Base-by-base conservation (phyloP, 805 yeast genomes). In the Candida alai region DNA sequence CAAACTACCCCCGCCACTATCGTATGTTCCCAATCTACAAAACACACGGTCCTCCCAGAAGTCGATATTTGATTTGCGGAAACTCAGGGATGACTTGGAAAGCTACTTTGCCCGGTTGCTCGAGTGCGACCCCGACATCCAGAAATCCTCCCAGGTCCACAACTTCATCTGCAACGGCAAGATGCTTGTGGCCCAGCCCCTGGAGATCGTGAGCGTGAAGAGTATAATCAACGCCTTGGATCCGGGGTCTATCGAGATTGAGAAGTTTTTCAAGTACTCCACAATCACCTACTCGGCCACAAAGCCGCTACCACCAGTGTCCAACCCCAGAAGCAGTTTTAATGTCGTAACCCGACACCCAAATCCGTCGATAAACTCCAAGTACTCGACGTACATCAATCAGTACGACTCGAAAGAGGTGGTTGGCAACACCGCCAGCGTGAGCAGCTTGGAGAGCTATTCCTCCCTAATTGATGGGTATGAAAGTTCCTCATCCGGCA, bases 1-100 rank as follows among this genome's bases (percentile, higher is more conserved):
- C 4, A 47, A 45, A 27, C 43, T 61, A 14, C 68, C 68, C 0
- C 48, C 48, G 23, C 66, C 67, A 12, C 40, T 52, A 12, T 41
- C 16, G 13, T 13, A 27, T 14, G 15, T 26, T 6, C 29, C 27
- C 20, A 10, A 35, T 14, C 25, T 19, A 22, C 22, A 29, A 14
- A 27, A 28, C 19, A 32, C 34, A 37, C 41, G 13, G 17, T 30
- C 17, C 21, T 45, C 44, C 15, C 40, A 40, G 31, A 42, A 41
- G 24, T 38, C 42, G 24, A 22, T 43, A 11, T 42, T 31, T 15
- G 47, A 39, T 13, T 39, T 58, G 19, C 41, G 48, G 18, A 39
- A 36, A 4, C 40, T 63, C 9, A 43, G 56, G 27, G 37, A 37
- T 11, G 56, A 54, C 21, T 47, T 60, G 36, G 50, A 54, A 32